Evolutionary conservation across 108 stramenopile species (phyloP), one percentile per base, ranked within the genome.

Genomic region (Pseudonitzschia multiseries): DNA sequence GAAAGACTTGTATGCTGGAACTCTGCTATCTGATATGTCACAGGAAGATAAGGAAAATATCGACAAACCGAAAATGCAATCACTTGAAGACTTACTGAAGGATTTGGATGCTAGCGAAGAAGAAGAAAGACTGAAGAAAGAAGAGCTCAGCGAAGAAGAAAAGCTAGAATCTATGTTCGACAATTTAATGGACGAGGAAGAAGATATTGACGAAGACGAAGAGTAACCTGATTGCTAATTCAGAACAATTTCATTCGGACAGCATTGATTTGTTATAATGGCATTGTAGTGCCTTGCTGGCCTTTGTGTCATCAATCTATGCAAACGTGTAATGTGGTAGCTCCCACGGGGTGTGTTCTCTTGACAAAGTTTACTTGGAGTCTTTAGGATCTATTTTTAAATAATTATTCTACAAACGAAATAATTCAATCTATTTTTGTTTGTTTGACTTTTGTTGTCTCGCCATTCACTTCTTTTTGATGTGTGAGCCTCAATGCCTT

Each of bases 1-100:
- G 77, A 94, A 96, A 70, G 99, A 99, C 79, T 84, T 99, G 56
- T 99, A 99, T 79, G 93, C 93, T 9, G 99, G 99, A 52, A 99
- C 96, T 40, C 83, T 99, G 68, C 80, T 99, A 29, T 92, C 95
- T 20, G 98, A 98, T 70, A 92, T 97, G 80, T 90, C 96, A 20
- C 95, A 98, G 72, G 83, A 90, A 72, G 89, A 92, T 41, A 97
- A 98, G 89, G 96, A 98, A 57, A 88, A 96, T 68, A 97, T 99
- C 80, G 98, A 99, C 83, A 97, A 97, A 78, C 92, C 96, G 27
- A 96, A 95, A 89, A 87, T 97, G 81, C 94, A 89, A 41, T 90
- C 93, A 18, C 77, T 98, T 51, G 99, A 98, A 51, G 99, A 99
- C 71, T 81, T 99, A 31, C 76, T 98, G 77, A 92, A 94, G 73